Percentiles rank a stretch among this genome's conserved stretches.
These are phyloP conservation scores for Ustilago hordei DNA, from an alignment of 1,284 basidiomycete species.

Conservation along the genomic window DNA sequence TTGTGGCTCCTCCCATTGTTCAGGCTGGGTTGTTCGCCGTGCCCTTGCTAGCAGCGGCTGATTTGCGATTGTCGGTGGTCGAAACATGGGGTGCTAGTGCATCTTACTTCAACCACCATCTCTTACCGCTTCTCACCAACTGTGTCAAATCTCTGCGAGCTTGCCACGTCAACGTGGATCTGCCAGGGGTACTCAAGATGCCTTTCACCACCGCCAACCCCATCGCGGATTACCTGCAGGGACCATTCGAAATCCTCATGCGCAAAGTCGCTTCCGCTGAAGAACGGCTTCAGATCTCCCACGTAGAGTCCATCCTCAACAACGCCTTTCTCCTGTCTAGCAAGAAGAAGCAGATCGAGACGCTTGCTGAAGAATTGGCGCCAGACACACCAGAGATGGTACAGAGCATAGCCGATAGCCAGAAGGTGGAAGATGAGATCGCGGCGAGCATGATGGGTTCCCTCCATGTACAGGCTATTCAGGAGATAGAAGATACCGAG, in stretches of 20 bases:
- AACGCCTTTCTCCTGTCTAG: slow-evolving; percentile 27
- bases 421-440: slow-evolving; percentile 43
- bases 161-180: slow-evolving; percentile 36
- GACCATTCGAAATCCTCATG: slow-evolving; percentile 48
- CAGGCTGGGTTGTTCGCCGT: slow-evolving; percentile 46
- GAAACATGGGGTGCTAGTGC: slow-evolving; percentile 45
- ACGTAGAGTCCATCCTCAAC: slow-evolving; percentile 40
- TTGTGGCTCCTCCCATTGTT: slow-evolving; percentile 39
- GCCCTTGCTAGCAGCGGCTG: slow-evolving; percentile 40
- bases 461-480: slow-evolving; percentile 33
- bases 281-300: slow-evolving; percentile 38
- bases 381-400: slow-evolving; percentile 44
- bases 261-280: slow-evolving; percentile 35
- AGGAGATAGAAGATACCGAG: slow-evolving; percentile 39
- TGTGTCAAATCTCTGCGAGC: slow-evolving; percentile 48
- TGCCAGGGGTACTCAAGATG: slow-evolving; percentile 40
- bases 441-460: slow-evolving; percentile 41
- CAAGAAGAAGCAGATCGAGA: slow-evolving; percentile 38
- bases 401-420: slow-evolving; percentile 45
- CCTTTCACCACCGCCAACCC: slow-evolving; percentile 40
- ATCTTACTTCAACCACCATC: slow-evolving; percentile 45
- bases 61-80: slow-evolving; percentile 42
- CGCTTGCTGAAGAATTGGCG: slow-evolving; percentile 32
- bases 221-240: slow-evolving; percentile 40
- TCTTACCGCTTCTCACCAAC: slow-evolving; percentile 39